phyloP scores from a whole-genome alignment of 768 basidiomycete species.

The Leccinum ochraceum region DNA sequence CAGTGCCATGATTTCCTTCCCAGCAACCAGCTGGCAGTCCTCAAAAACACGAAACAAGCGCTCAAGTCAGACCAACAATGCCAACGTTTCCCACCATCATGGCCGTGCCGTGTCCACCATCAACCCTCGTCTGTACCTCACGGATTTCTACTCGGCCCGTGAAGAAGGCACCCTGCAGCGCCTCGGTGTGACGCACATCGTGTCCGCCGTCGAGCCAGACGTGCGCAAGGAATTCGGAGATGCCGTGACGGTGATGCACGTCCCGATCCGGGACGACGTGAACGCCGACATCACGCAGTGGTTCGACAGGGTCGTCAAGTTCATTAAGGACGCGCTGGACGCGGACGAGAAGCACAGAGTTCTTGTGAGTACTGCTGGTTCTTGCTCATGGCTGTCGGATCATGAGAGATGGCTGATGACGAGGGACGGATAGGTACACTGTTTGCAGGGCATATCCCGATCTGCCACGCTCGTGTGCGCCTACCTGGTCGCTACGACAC shows the following conservation, averaged over 20 bases:
- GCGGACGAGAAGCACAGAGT: slow-evolving; percentile 46
- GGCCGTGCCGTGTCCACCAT: slow-evolving; percentile 36
- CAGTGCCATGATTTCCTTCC: slow-evolving; percentile 34
- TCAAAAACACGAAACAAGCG: slow-evolving; percentile 22
- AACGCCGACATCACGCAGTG: slow-evolving; percentile 45
- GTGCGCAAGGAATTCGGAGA: slow-evolving; percentile 24
- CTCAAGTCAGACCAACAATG: slow-evolving; percentile 2
- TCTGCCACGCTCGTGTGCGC: slow-evolving; percentile 77
- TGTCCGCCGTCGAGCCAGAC: slow-evolving; percentile 60
- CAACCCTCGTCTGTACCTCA: slow-evolving; percentile 58
- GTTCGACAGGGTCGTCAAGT: slow-evolving; percentile 50
- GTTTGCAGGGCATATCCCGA: slow-evolving; percentile 72
- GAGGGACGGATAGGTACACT: slow-evolving; percentile 59
- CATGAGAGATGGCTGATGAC: not conserved
- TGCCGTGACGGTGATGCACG: slow-evolving; percentile 49
- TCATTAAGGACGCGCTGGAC: slow-evolving; percentile 50
- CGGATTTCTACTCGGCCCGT: slow-evolving; percentile 58
- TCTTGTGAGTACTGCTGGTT: slow-evolving; percentile 41
- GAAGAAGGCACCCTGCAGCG: slow-evolving; percentile 46
- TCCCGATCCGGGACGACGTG: slow-evolving; percentile 46
- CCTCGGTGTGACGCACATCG: slow-evolving; percentile 72
- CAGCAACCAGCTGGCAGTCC: slow-evolving; percentile 31
- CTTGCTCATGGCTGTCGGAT: not conserved
- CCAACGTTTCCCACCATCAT: slow-evolving; percentile 1
- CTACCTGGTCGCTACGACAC: slow-evolving; percentile 55